These are phyloP conservation scores for Manihot esculenta DNA, from an alignment of 441 rosid species.

Conservation along the genomic window DNA sequence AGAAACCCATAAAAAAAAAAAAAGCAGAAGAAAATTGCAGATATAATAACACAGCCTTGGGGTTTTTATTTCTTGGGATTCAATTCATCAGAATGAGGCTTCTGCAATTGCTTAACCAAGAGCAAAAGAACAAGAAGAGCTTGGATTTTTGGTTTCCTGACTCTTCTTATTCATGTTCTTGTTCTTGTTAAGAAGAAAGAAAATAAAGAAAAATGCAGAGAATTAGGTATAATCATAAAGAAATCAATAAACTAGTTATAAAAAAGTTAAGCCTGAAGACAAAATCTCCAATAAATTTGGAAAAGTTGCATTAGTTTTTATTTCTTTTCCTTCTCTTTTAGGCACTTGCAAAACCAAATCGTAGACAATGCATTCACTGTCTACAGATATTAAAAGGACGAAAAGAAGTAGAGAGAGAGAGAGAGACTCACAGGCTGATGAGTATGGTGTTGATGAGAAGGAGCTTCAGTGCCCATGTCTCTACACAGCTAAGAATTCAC, in stretches of 20 bases:
- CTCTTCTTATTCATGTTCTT: too few species aligned
- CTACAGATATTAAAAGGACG: too few species aligned
- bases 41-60: too few species aligned
- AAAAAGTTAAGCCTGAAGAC: constrained; percentile 15
- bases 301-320: not conserved
- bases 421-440: constrained; percentile 30
- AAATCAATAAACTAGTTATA: not conserved
- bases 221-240: not conserved
- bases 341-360: not conserved
- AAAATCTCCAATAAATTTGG: constrained; percentile 20
- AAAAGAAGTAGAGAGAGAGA: not conserved
- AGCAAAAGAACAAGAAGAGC: not conserved
- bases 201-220: not conserved
- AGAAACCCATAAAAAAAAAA: too few species aligned
- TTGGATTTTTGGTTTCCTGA: not conserved
- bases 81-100: not conserved
- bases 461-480: constrained; percentile 38
- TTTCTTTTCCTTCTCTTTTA: not conserved
- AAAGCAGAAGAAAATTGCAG: not conserved
- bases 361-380: too few species aligned
- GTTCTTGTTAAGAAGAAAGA: not conserved
- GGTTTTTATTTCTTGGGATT: not conserved
- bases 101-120: not conserved
- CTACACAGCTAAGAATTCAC: not conserved
- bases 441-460: constrained; percentile 15